Evolutionary conservation across 2,329 filamentous ascomycete species (phyloP).

Genomic region (Cylindrodendrum hubeiense): DNA sequence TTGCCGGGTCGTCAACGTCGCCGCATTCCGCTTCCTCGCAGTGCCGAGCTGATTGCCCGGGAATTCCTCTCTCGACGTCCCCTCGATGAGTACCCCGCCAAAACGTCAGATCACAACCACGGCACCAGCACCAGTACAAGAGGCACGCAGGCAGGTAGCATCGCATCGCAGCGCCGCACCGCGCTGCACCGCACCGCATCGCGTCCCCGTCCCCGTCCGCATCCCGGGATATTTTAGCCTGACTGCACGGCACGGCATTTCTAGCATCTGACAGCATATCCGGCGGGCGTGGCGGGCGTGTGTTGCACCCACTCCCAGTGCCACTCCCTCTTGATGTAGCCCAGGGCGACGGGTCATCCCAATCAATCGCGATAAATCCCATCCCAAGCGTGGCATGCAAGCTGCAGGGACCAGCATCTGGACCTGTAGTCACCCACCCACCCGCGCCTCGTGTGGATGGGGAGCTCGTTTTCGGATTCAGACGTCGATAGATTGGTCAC

Average conservation of each 20-base stretch:
- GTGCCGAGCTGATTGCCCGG: not conserved
- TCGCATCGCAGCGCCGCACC: conserved; percentile 6
- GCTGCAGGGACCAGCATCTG: conserved; percentile 28
- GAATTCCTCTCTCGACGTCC: not conserved
- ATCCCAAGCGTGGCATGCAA: conserved; percentile 16
- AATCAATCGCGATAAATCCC: conserved; percentile 13
- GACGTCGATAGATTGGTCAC: conserved; percentile 2
- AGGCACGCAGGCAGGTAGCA: not conserved
- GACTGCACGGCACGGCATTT: conserved; percentile 13
- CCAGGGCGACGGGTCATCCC: not conserved
- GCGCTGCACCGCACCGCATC: conserved; percentile 5
- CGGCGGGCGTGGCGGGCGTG: conserved; percentile 11
- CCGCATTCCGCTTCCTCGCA: not conserved
- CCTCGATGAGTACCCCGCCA: not conserved
- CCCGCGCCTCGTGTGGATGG: conserved; percentile 20
- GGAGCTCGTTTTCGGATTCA: conserved; percentile 29
- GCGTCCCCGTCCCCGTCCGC: not conserved
- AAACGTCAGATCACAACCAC: not conserved
- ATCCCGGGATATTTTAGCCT: conserved; percentile 11
- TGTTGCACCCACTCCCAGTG: not conserved
- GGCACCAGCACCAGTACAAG: not conserved
- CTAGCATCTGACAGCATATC: conserved; percentile 20
- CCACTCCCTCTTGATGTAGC: not conserved
- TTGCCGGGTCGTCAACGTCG: not conserved
- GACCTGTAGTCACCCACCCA: conserved; percentile 8